A percentile compares a stretch with the other conserved stretches of the same genome.
Evolutionary conservation across 805 yeast genomes (phyloP).

Genomic region (Candida loeiensis): DNA sequence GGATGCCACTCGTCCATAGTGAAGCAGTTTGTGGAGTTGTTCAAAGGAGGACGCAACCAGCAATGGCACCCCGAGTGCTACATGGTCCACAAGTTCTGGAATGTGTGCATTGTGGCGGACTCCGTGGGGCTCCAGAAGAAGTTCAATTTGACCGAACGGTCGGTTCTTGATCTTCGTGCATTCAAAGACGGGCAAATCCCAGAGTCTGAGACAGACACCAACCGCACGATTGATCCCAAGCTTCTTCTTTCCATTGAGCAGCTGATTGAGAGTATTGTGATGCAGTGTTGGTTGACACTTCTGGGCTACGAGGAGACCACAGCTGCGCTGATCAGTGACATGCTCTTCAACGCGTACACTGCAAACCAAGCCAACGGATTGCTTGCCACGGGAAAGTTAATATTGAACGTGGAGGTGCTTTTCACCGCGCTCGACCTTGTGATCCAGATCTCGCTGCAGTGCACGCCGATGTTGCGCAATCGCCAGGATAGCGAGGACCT

Average conservation of each 20-base stretch:
- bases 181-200: conserved; percentile 6
- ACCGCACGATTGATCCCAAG: conserved; percentile 27
- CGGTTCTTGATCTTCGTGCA: conserved; percentile 11
- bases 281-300: conserved; percentile 79
- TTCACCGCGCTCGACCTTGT: conserved; percentile 66
- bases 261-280: conserved; percentile 53
- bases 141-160: conserved; percentile 12
- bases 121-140: conserved; percentile 45
- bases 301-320: conserved; percentile 88
- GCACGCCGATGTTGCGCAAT: conserved; percentile 9
- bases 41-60: conserved; percentile 84
- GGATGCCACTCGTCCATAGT: conserved; percentile 90
- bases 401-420: conserved; percentile 68
- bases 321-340: conserved; percentile 85
- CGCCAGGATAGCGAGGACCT: conserved; percentile 12
- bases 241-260: conserved; percentile 58
- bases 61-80: conserved; percentile 99
- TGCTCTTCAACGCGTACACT: conserved; percentile 80
- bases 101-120: conserved; percentile 68
- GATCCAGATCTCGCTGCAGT: conserved; percentile 6
- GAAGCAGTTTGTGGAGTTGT: conserved; percentile 90
- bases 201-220: not conserved
- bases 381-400: conserved; percentile 64
- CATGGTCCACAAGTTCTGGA: conserved; percentile 97
- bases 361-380: conserved; percentile 69